phyloP scores from a whole-genome alignment of 768 basidiomycete genomes.

The Auricularia heimuer region DNA sequence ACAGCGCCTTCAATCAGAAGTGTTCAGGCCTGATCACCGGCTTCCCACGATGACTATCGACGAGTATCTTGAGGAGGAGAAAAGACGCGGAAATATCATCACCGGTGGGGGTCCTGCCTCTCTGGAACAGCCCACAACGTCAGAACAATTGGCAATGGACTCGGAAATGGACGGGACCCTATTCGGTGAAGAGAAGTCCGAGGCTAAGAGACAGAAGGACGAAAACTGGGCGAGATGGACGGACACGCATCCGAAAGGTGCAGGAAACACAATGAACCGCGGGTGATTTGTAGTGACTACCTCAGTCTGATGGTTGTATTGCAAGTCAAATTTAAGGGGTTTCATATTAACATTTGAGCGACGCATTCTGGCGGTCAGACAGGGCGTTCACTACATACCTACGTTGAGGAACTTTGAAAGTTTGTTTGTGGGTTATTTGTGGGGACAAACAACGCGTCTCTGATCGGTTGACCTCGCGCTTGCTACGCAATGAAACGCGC shows the following conservation, averaged over 20 bases:
- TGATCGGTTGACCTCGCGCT: neutral
- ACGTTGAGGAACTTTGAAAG: too few relatives aligned
- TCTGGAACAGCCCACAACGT: conserved; percentile 54
- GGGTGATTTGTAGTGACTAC: conserved; percentile 36
- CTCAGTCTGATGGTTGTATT: neutral
- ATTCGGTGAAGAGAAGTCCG: conserved; percentile 56
- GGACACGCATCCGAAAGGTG: conserved; percentile 77
- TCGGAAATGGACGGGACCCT: conserved; percentile 77
- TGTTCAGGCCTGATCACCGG: conserved; percentile 75
- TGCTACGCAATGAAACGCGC: conserved; percentile 2
- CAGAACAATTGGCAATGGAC: conserved; percentile 68
- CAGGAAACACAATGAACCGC: conserved; percentile 96
- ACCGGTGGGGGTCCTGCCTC: conserved; percentile 73
- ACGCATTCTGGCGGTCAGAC: too few relatives aligned
- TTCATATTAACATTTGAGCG: too few relatives aligned
- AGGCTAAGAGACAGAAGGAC: conserved; percentile 73
- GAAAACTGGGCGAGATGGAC: conserved; percentile 88
- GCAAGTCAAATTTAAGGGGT: neutral
- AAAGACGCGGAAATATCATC: conserved; percentile 75
- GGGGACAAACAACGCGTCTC: neutral
- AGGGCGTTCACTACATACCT: too few relatives aligned
- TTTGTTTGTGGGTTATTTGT: neutral
- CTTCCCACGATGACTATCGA: conserved; percentile 95
- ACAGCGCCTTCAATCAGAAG: conserved; percentile 60
- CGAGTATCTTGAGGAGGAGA: conserved; percentile 84